Evolutionary conservation across 1,284 basidiomycete genomes (phyloP), one percentile per base, ranked within the genome.

Genomic region (Ceratobasidium sp.): DNA sequence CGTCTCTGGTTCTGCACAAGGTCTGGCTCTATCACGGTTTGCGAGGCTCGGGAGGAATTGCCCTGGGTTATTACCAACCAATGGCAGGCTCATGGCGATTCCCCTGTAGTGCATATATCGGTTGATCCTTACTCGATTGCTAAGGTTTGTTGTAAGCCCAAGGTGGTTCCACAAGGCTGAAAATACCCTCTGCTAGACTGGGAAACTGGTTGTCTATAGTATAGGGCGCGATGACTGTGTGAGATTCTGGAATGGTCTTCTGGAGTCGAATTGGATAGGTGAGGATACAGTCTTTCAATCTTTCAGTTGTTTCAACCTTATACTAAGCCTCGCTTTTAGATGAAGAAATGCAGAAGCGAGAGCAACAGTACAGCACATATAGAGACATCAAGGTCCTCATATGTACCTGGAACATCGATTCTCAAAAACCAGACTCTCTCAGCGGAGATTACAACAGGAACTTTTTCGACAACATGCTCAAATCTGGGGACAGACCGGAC

Each of bases 381-480:
- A 89, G 95, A 44, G 87, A 92, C 27, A 85, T 98, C 79, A 93
- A 90, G 12, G 87, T 94, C 0, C 90, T 99, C n/a, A 88, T 96
- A 48, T 90, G 96, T 55, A 93, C 96, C 0, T 99, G 95, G 96
- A 99, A 99, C 83, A 91, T 96, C 70, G 97, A 97, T 83, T 93
- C 96, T 0, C 91, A 93, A 2, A 92, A 92, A 80, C 97, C 97
- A 0, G 91, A 92, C 55, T 87, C 93, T 18, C 86, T 99, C 23
- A 86, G 84, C 0, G 89, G 88, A 23, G 82, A 87, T 0, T 90
- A 90, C 38, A 97, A 96, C 82, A 83, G 89, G 60, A 88, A 87
- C 74, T 95, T 97, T 86, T 86, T 98, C 12, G 87, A 89, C 20
- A 89, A 95, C 55, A 90, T 90, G 4, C 86, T 98, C 20, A 86